Evolutionary conservation across 2,329 filamentous ascomycete species (phyloP).

Genomic region (Neurospora sp.): DNA sequence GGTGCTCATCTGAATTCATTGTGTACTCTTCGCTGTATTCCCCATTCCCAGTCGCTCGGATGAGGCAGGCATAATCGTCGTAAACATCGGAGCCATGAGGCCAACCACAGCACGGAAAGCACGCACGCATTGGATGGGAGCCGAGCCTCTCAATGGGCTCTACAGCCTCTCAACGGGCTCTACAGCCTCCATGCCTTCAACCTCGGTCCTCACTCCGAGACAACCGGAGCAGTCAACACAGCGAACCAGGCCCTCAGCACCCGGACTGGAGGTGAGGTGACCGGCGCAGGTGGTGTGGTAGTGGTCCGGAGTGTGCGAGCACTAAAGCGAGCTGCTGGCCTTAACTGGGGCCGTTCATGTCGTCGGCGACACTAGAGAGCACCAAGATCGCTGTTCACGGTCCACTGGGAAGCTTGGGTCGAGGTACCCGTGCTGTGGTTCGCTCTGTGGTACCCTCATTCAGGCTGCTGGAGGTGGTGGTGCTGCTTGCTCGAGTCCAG

Average conservation of each 20-base stretch:
- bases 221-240: neutral
- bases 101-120: neutral
- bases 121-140: neutral
- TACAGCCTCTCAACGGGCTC: neutral
- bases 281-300: neutral
- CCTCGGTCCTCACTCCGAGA: neutral
- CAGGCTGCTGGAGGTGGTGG: slow-evolving; percentile 3
- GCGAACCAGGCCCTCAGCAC: neutral
- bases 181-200: neutral
- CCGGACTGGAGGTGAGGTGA: neutral
- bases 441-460: slow-evolving; percentile 17
- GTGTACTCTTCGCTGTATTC: neutral
- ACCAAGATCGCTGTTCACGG: slow-evolving; percentile 4
- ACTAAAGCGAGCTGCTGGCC: neutral
- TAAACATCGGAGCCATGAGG: neutral
- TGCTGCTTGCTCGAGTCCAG: slow-evolving; percentile 20
- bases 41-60: neutral
- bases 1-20: neutral
- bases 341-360: neutral
- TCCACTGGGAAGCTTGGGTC: slow-evolving; percentile 3
- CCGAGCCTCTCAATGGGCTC: neutral
- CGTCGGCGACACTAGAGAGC: slow-evolving; percentile 1
- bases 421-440: slow-evolving; percentile 12
- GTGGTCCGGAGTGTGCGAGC: neutral
- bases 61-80: neutral